These are phyloP conservation scores for Astraeus odoratus DNA, from an alignment of 768 basidiomycete species.

Conservation along the genomic window DNA sequence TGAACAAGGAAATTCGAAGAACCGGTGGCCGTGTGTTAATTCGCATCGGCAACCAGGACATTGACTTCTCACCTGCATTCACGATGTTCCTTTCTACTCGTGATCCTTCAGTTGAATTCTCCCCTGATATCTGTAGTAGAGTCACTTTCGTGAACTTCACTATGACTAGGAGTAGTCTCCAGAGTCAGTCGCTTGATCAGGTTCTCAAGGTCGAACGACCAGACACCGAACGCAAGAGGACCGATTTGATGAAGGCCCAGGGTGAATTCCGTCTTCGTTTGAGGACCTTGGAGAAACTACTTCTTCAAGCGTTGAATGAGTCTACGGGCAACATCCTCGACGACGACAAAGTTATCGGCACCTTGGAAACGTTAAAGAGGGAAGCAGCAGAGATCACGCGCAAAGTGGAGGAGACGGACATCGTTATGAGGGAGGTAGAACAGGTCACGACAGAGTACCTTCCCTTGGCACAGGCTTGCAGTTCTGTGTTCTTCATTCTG, in stretches of 20 bases:
- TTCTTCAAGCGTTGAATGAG: conserved; percentile 93
- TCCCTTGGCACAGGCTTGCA: conserved; percentile 92
- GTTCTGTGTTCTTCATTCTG: conserved; percentile 93
- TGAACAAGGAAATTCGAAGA: conserved; percentile 93
- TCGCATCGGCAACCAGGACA: conserved; percentile 94
- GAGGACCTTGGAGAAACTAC: conserved; percentile 84
- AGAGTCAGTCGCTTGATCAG: conserved; percentile 96
- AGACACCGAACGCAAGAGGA: conserved; percentile 91
- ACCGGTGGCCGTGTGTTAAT: conserved; percentile 97
- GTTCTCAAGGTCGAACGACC: conserved; percentile 96
- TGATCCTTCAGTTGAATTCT: conserved; percentile 96
- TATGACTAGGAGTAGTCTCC: conserved; percentile 97
- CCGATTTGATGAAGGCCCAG: conserved; percentile 96
- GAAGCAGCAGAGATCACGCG: conserved; percentile 94
- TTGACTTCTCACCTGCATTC: conserved; percentile 99
- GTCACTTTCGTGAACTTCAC: conserved; percentile 96
- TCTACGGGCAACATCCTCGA: conserved; percentile 96
- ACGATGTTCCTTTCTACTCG: conserved; percentile 98
- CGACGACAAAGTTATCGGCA: conserved; percentile 97
- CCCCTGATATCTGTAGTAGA: conserved; percentile 97
- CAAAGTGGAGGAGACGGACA: conserved; percentile 95
- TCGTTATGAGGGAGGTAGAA: conserved; percentile 94
- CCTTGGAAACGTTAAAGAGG: conserved; percentile 88
- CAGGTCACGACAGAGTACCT: conserved; percentile 92
- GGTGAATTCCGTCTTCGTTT: conserved; percentile 94